Conservation (phyloP, 2,329 filamentous ascomycete species). For the Colletotrichum endophyticum region DNA sequence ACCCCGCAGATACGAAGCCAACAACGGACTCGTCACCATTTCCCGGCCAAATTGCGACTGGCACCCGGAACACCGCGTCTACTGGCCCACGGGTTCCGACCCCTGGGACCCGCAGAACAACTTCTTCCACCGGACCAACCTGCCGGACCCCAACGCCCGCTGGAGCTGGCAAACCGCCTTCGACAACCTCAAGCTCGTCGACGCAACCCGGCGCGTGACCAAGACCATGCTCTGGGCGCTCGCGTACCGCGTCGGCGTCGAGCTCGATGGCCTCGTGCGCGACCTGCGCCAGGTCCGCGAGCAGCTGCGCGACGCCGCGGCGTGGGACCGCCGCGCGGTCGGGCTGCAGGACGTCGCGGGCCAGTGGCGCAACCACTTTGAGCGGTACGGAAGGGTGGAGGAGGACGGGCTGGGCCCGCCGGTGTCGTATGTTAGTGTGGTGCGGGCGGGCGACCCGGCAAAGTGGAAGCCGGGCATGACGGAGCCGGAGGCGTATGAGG, state of each 20-base stretch:
- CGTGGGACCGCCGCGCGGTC: conserved; percentile 15
- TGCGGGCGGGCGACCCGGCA: conserved; percentile 35
- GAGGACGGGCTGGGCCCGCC: conserved; percentile 10
- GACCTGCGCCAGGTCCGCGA: neutral
- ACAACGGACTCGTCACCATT: conserved; percentile 24
- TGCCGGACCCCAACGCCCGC: neutral
- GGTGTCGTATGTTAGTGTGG: conserved; percentile 30
- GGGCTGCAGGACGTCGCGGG: conserved; percentile 10
- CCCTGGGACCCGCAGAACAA: neutral
- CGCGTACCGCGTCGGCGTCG: conserved; percentile 44
- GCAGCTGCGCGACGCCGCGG: neutral
- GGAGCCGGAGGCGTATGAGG: conserved; percentile 7
- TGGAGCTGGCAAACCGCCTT: conserved; percentile 26
- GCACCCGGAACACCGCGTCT: conserved; percentile 36
- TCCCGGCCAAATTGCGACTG: conserved; percentile 27
- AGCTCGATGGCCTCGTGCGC: conserved; percentile 24
- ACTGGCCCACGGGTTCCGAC: conserved; percentile 25
- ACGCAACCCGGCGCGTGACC: conserved; percentile 10
- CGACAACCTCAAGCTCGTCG: conserved; percentile 24
- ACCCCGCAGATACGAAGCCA: neutral
- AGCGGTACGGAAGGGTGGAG: neutral
- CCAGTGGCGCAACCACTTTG: conserved; percentile 14
- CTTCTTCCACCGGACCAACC: neutral
- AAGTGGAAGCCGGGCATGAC: conserved; percentile 5
- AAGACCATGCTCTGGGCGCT: conserved; percentile 35